Base-by-base conservation (phyloP, 306 rosid species). In the Cicer bijugum region DNA sequence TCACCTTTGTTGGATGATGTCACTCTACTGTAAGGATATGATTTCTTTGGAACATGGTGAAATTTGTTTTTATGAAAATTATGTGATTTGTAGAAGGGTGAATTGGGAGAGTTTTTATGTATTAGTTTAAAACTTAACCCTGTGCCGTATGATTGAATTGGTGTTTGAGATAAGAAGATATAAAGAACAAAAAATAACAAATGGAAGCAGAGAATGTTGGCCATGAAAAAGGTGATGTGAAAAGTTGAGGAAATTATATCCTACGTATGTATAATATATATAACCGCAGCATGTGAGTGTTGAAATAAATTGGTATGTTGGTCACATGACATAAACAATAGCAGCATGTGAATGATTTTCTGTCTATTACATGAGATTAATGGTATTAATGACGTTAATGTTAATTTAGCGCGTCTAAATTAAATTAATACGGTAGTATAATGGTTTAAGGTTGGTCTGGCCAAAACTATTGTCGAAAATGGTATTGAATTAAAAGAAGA, bases 1-100 rank as follows among this genome's bases (percentile, higher is more conserved):
- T 86, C 84, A 0, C 89, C 88, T 12, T 75, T 87, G 81, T 85
- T 81, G 39, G 89, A 65, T 17, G 19, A 17, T 51, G 85, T 84
- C 20, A 81, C 79, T 70, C 75, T 74, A 1, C 81, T 19, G 40
- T 59, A 55, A 48, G 85, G 78, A 69, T 46, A 19, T 69, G 78
- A 9, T 60, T 67, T 82, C 63, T 58, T 35, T 20, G 75, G 75
- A 50, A 57, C 46, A 39, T 48, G 75, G 75, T 1, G 45, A 51
- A 3, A 42, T 19, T 52, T 71, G 51, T 76, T 53, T 17, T 9
- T 55, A 1, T 12, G 69, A 39, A 47, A 33, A 1, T 33, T 53
- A 65, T 44, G 9, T 15, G 67, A 35, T 39, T 75, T 73, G 38
- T 59, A 42, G 39, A 77, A 76, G 9, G 87, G 86, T 7, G 79